Conservation (phyloP, 495 filamentous ascomycete species). For the Trichoderma parareesei region DNA sequence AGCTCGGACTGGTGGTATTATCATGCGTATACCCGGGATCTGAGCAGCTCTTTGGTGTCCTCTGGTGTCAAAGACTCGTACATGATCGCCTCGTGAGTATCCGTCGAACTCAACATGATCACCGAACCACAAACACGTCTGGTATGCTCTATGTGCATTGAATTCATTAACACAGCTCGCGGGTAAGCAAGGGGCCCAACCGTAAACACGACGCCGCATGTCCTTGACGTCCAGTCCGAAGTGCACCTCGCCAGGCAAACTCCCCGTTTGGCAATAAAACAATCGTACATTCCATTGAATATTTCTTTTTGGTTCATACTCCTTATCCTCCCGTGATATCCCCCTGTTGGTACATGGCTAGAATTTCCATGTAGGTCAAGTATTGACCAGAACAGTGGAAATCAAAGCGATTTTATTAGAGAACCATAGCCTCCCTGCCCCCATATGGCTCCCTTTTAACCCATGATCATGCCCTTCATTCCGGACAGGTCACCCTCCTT, state of each 20-base stretch:
- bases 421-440: neutral
- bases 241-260: neutral
- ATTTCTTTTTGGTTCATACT: slow-evolving; percentile 3
- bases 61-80: too few relatives aligned
- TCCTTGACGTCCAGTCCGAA: neutral
- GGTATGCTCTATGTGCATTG: too few relatives aligned
- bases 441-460: slow-evolving; percentile 25
- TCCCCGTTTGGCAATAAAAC: neutral
- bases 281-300: slow-evolving; percentile 6
- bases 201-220: too few relatives aligned
- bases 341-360: slow-evolving; percentile 3
- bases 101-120: too few relatives aligned
- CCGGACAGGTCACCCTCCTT: slow-evolving; percentile 93
- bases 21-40: too few relatives aligned
- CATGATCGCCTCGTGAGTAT: too few relatives aligned
- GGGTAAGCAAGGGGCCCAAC: too few relatives aligned
- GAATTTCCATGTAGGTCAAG: neutral
- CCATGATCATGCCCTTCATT: slow-evolving; percentile 81
- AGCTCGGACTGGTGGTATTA: too few relatives aligned
- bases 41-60: too few relatives aligned
- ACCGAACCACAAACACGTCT: too few relatives aligned
- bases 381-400: neutral
- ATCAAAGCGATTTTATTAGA: slow-evolving; percentile 4
- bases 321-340: neutral
- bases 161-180: too few relatives aligned